Evolutionary conservation across 2,329 filamentous ascomycete species (phyloP), one percentile per base, ranked within the genome.

Genomic region (Boeremia lycopersici): DNA sequence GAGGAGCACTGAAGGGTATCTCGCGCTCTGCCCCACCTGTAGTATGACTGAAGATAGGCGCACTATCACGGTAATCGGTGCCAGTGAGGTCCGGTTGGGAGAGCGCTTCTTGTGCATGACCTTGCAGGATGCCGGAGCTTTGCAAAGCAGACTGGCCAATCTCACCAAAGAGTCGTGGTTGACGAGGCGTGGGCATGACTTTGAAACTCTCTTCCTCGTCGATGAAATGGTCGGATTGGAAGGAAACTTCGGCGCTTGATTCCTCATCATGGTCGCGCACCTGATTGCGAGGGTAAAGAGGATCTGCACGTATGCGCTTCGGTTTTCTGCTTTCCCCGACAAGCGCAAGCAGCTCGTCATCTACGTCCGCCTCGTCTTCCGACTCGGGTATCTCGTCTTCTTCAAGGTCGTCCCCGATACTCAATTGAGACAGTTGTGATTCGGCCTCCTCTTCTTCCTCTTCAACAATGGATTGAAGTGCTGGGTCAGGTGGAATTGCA

Each of bases 371-470:
- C 35, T 73, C 68, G 6, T 71, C 67, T 11, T 72, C 61, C 1
- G 64, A 70, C 17, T 65, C 65, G 6, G 54, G 60, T 7, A 68
- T 60, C 19, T 69, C 69, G 33, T 76, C 77, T 25, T 59, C 55
- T 28, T 56, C 4, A 6, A 51, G 8, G 6, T 49, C 48, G 19
- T 30, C 54, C 13, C 72, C 70, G 1, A 91, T 75, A 56, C 84
- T 89, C 25, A 91, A 76, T 42, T 76, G 73, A 6, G 73, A 76
- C 7, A 76, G 52, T 41, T 75, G 65, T 29, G 73, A 62, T 47
- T 71, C 71, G 10, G 72, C 79, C n/a, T 86, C 75, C 13, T 85
- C 80, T 56, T 89, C 87, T 53, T 89, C 87, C 63, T 90, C 79
- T 49, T 77, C 75, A 3, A 67, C 60, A 45, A 81, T 81, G 4